Evolutionary conservation across 176 grass and related monocot species (phyloP).

Genomic region (Poa pratensis): DNA sequence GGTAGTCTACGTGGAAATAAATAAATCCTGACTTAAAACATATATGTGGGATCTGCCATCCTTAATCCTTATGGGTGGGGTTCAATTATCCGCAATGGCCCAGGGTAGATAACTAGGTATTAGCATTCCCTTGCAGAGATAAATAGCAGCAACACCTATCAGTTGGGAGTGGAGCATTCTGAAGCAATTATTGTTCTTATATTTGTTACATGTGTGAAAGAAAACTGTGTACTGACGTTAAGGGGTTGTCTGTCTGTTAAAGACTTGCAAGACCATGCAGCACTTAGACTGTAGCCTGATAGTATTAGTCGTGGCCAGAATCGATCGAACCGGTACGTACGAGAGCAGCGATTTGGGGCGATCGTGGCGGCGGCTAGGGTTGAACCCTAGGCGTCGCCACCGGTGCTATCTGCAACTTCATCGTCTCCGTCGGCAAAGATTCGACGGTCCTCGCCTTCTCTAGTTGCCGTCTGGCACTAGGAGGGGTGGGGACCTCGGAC

Average conservation of each 20-base stretch:
- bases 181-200: constrained; percentile 25
- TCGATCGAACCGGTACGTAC: too few species aligned
- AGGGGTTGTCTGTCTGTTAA: not conserved
- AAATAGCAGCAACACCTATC: not conserved
- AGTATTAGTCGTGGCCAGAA: too few species aligned
- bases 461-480: too few species aligned
- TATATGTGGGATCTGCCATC: not conserved
- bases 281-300: not conserved
- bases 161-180: constrained; percentile 4
- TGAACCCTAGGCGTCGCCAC: too few species aligned
- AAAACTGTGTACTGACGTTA: not conserved
- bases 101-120: constrained; percentile 18
- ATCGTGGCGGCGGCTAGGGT: too few species aligned
- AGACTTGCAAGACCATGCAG: constrained; percentile 2
- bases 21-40: constrained; percentile 27
- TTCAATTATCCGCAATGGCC: not conserved
- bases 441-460: too few species aligned
- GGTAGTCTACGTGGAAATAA: not conserved
- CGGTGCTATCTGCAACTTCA: too few species aligned
- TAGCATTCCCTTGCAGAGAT: constrained; percentile 7
- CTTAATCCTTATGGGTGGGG: not conserved
- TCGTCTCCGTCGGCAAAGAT: too few species aligned
- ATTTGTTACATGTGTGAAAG: not conserved
- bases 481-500: too few species aligned
- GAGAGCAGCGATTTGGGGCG: too few species aligned